phyloP scores from a whole-genome alignment of 768 basidiomycete genomes.

The Leucogyrophana mollusca region DNA sequence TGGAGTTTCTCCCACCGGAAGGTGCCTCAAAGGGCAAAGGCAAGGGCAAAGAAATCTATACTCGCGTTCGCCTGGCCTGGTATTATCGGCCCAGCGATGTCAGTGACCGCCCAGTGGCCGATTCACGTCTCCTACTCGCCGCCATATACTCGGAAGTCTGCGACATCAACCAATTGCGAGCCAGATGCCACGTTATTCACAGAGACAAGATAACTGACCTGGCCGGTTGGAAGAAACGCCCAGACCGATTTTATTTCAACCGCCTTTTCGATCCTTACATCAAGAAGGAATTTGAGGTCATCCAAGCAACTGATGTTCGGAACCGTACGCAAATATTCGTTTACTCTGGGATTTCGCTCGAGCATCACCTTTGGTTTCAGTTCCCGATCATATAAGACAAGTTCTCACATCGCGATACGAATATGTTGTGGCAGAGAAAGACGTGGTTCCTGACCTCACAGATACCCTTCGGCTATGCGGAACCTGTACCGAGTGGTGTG shows the following conservation, averaged over 20 bases:
- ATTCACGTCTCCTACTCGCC: constrained; percentile 89
- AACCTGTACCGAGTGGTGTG: constrained; percentile 86
- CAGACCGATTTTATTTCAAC: constrained; percentile 96
- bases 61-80: constrained; percentile 89
- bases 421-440: constrained; percentile 94
- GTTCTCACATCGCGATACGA: constrained; percentile 82
- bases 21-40: constrained; percentile 65
- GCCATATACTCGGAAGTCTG: constrained; percentile 96
- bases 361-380: constrained; percentile 38
- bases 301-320: constrained; percentile 79
- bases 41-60: constrained; percentile 65
- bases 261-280: constrained; percentile 97
- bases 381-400: constrained; percentile 79
- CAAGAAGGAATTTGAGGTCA: constrained; percentile 96
- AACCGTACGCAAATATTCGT: constrained; percentile 64
- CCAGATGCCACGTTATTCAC: constrained; percentile 91
- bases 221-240: constrained; percentile 89
- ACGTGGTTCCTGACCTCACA: constrained; percentile 86
- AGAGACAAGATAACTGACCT: constrained; percentile 94
- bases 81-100: constrained; percentile 98
- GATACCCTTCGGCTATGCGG: constrained; percentile 83
- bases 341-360: constrained; percentile 18
- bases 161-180: constrained; percentile 91
- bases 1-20: constrained; percentile 90
- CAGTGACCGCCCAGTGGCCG: constrained; percentile 85